Percentiles rank a stretch among this genome's conserved stretches.
These are phyloP conservation scores for Sporobolomyces phaffii DNA, from an alignment of 768 basidiomycete genomes.

Conservation along the genomic window DNA sequence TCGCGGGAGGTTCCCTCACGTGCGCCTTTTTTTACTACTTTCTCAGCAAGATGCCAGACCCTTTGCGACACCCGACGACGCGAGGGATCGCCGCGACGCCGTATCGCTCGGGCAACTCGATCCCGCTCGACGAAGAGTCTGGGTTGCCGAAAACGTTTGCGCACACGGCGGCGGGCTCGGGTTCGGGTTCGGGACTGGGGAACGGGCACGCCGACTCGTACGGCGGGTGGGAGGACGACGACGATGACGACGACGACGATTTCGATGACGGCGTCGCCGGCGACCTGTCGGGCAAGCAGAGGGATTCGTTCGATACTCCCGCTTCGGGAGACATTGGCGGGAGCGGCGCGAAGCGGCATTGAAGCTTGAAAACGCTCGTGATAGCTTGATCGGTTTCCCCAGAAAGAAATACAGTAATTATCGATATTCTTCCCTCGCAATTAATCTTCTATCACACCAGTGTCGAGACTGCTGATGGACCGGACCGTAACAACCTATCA, in stretches of 20 bases:
- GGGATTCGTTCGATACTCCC: conserved; percentile 23
- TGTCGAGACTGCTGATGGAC: too few species aligned
- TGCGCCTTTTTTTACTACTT: conserved; percentile 65
- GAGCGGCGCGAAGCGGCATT: neutral
- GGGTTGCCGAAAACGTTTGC: conserved; percentile 21
- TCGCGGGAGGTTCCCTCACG: conserved; percentile 84
- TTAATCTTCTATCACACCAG: neutral
- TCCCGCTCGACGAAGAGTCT: conserved; percentile 33
- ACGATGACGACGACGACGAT: conserved; percentile 3
- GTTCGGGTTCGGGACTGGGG: neutral
- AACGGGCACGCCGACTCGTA: conserved; percentile 31
- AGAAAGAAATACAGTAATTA: neutral
- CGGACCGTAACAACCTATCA: too few species aligned
- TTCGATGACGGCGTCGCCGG: conserved; percentile 2
- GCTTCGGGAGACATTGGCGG: conserved; percentile 13
- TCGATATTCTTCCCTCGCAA: neutral
- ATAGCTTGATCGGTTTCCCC: too few species aligned
- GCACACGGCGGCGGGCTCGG: conserved; percentile 2
- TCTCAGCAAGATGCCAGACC: conserved; percentile 36
- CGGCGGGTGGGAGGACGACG: conserved; percentile 34
- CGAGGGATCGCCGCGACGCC: neutral
- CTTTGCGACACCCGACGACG: conserved; percentile 26
- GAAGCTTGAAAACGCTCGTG: too few species aligned
- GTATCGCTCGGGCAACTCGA: conserved; percentile 1
- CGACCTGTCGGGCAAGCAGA: neutral